phyloP scores from a whole-genome alignment of 1,284 basidiomycete species.

The Leccinum ponderosum region DNA sequence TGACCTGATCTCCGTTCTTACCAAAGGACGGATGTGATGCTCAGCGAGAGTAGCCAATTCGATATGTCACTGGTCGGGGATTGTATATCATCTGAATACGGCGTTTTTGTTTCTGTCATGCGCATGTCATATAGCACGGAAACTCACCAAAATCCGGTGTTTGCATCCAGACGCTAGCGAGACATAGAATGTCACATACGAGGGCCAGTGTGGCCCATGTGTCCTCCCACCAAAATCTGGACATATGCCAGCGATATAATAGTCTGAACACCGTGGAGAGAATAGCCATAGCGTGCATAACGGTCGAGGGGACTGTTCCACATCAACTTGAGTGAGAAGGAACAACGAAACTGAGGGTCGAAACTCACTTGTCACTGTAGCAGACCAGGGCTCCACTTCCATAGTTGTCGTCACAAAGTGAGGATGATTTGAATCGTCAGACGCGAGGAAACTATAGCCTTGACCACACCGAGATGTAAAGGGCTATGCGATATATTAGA shows the following conservation, averaged over 20 bases:
- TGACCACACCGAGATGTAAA: background rate
- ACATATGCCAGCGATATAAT: conserved; percentile 20
- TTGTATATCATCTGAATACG: background rate
- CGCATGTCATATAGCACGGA: background rate
- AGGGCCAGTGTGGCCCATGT: conserved; percentile 26
- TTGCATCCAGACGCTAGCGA: conserved; percentile 21
- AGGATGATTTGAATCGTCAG: background rate
- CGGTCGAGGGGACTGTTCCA: conserved; percentile 20
- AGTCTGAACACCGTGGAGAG: conserved; percentile 20
- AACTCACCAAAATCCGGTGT: conserved; percentile 2
- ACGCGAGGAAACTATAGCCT: background rate
- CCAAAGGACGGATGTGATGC: conserved; percentile 23
- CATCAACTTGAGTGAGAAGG: background rate
- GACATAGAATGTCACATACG: conserved; percentile 21
- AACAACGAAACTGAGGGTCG: background rate
- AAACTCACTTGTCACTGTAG: conserved; percentile 14
- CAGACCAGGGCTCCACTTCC: conserved; percentile 7
- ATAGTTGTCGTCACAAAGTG: background rate
- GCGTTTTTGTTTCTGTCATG: background rate
- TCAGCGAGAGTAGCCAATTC: conserved; percentile 20
- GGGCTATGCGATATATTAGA: background rate
- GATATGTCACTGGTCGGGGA: background rate
- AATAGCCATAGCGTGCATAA: conserved; percentile 18
- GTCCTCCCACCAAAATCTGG: conserved; percentile 28
- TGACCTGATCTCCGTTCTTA: conserved; percentile 6